A percentile compares a stretch with the other conserved stretches of the same genome.
Conservation (phyloP, 2,329 filamentous ascomycete species). For the Aspergillus fumigatus region DNA sequence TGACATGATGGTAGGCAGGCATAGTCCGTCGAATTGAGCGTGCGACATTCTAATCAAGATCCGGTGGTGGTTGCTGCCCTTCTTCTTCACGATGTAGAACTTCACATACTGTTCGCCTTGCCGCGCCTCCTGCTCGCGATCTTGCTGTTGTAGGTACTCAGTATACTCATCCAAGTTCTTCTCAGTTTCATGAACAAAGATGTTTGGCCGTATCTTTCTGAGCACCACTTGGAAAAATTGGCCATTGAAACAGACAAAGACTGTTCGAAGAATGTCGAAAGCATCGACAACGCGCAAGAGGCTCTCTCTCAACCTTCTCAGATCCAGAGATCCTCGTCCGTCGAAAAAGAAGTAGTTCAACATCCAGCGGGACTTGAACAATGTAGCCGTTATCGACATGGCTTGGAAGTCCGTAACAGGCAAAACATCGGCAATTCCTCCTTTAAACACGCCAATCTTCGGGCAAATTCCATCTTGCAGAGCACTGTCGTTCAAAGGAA, state of each 20-base stretch:
- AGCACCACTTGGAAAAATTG: slow-evolving; percentile 57
- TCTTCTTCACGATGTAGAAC: slow-evolving; percentile 51
- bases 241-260: slow-evolving; percentile 54
- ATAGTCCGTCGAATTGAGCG: slow-evolving; percentile 67
- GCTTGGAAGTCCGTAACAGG: slow-evolving; percentile 51
- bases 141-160: slow-evolving; percentile 51
- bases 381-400: slow-evolving; percentile 32
- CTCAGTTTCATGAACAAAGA: slow-evolving; percentile 52
- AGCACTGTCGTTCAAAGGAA: slow-evolving; percentile 33
- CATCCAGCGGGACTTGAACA: slow-evolving; percentile 39
- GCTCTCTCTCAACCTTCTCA: slow-evolving; percentile 43
- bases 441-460: slow-evolving; percentile 48
- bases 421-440: slow-evolving; percentile 53
- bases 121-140: slow-evolving; percentile 53
- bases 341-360: slow-evolving; percentile 57
- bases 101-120: slow-evolving; percentile 59
- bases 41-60: slow-evolving; percentile 60
- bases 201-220: slow-evolving; percentile 48
- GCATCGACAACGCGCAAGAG: slow-evolving; percentile 50
- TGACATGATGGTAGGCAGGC: slow-evolving; percentile 56
- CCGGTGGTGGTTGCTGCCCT: slow-evolving; percentile 43
- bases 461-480: slow-evolving; percentile 48
- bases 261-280: slow-evolving; percentile 63
- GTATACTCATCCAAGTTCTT: slow-evolving; percentile 49
- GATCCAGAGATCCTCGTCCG: slow-evolving; percentile 41